phyloP scores from a whole-genome alignment of 768 basidiomycete species.

The Hypholoma fasciculare region DNA sequence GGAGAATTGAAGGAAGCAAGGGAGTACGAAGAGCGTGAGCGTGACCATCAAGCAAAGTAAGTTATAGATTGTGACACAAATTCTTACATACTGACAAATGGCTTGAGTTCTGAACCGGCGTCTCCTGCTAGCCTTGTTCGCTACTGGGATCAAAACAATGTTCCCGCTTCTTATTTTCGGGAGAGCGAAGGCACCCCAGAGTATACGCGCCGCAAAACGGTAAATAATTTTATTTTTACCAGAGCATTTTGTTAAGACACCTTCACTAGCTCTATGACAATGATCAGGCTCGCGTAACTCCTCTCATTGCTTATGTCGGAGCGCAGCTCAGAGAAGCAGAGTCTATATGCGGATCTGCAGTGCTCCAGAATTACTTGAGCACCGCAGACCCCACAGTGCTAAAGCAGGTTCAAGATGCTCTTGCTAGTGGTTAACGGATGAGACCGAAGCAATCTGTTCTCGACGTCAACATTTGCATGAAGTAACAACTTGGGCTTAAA shows the following conservation, averaged over 20 bases:
- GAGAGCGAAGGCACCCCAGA: conserved; percentile 74
- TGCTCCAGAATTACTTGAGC: conserved; percentile 63
- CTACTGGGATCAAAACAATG: conserved; percentile 70
- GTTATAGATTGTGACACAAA: background rate
- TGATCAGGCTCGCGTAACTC: conserved; percentile 70
- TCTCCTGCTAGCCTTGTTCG: conserved; percentile 48
- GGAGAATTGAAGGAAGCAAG: conserved; percentile 80
- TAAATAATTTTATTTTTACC: conserved; percentile 30
- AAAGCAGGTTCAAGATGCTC: conserved; percentile 62
- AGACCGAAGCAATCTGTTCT: too few species aligned
- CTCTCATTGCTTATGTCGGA: conserved; percentile 62
- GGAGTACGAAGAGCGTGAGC: conserved; percentile 22
- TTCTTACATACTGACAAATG: background rate
- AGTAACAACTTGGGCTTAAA: too few species aligned
- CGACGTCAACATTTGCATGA: too few species aligned
- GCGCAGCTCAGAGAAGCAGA: conserved; percentile 65
- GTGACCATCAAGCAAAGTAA: conserved; percentile 31
- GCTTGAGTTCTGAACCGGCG: conserved; percentile 16
- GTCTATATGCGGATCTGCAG: conserved; percentile 50
- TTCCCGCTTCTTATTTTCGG: conserved; percentile 59
- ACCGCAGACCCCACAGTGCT: conserved; percentile 76
- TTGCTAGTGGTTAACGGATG: conserved; percentile 25
- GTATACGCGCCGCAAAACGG: conserved; percentile 71
- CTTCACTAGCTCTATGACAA: conserved; percentile 57
- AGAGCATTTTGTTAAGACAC: conserved; percentile 6